A percentile compares a stretch with the other conserved stretches of the same genome.
Evolutionary conservation across 305 asterid species (phyloP).

Genomic region (Ruellia speciosa): DNA sequence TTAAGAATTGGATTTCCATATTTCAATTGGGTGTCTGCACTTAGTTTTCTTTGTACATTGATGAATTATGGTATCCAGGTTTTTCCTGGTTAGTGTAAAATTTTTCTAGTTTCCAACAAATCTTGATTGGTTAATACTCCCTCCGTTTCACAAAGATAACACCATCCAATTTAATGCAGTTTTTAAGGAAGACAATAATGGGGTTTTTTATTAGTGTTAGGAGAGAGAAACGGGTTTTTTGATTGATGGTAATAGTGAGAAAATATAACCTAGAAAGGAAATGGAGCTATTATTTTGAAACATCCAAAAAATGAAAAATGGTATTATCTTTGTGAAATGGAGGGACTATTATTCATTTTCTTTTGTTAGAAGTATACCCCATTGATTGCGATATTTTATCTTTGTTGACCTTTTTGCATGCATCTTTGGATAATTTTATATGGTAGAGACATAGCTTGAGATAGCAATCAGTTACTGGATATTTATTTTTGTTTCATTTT

Average conservation of each 20-base stretch:
- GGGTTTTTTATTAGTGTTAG: too few species aligned
- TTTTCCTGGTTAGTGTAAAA: conserved; percentile 7
- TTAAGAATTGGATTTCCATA: neutral
- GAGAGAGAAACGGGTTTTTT: too few species aligned
- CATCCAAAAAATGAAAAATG: too few species aligned
- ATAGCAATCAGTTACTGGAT: conserved; percentile 15
- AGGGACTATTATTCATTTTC: neutral
- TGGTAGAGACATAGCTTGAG: conserved; percentile 15
- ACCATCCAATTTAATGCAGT: too few species aligned
- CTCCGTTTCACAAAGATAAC: too few species aligned
- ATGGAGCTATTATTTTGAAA: too few species aligned
- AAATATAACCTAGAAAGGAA: too few species aligned
- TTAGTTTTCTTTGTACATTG: conserved; percentile 1
- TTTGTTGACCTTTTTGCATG: too few species aligned
- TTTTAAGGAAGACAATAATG: too few species aligned
- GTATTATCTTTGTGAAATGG: too few species aligned
- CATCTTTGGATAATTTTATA: conserved; percentile 5
- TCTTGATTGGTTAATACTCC: conserved; percentile 14
- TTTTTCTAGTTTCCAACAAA: conserved; percentile 4
- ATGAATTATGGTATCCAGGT: conserved; percentile 5
- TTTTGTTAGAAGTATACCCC: conserved; percentile 10
- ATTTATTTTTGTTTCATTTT: conserved; percentile 14
- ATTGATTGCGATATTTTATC: conserved; percentile 17
- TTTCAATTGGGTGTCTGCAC: conserved; percentile 10
- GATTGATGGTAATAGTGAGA: too few species aligned